Evolutionary conservation across 371 early-diverging fungal species (phyloP), one percentile per base, ranked within the genome.

Genomic region (Mucor irregularis): DNA sequence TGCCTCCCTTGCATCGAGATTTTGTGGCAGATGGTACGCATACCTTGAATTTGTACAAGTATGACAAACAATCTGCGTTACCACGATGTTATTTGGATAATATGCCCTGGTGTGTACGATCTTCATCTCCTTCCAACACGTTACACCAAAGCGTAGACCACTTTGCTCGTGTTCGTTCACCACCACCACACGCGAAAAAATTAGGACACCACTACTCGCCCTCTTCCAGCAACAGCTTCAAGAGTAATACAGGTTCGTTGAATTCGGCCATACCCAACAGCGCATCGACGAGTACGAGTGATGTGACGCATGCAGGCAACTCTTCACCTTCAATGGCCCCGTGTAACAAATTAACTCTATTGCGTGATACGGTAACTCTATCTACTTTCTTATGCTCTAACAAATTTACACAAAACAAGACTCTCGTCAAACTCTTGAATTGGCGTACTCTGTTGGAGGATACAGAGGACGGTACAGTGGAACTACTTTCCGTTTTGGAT

Each of bases 11-110:
- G 5, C 75, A 81, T 38, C 73, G 73, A 33, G 82, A 86, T 29
- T 85, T 88, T 49, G 64, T 90, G 2, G 71, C 75, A 2, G 88
- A 91, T 62, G 84, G 80, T 7, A 50, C 62, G 2, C 90, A 91
- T 61, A 69, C 70, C 6, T 55, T 91, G 2, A 51, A 52, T n/a
- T 44, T 90, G 40, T 91, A 88, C 74, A 82, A 81, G 51, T 89
- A 79, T 61, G 90, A 90, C 49, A 60, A 66, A 24, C 73, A 71
- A 25, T 39, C 67, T 5, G 51, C 72, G 5, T 51, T 60, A 24
- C 81, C 85, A 0, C 48, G 66, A 1, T 48, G 63, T 4, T 89
- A 89, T 49, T 46, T 89, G 9, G 72, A 75, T 31, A 56, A 45
- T 48, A 57, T 49, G 0, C 59, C 71, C 10, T 78, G 78, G 73